Evolutionary conservation across 352 stramenopile species (phyloP), one percentile per base, ranked within the genome.

Genomic region (Globisporangium middletonii): DNA sequence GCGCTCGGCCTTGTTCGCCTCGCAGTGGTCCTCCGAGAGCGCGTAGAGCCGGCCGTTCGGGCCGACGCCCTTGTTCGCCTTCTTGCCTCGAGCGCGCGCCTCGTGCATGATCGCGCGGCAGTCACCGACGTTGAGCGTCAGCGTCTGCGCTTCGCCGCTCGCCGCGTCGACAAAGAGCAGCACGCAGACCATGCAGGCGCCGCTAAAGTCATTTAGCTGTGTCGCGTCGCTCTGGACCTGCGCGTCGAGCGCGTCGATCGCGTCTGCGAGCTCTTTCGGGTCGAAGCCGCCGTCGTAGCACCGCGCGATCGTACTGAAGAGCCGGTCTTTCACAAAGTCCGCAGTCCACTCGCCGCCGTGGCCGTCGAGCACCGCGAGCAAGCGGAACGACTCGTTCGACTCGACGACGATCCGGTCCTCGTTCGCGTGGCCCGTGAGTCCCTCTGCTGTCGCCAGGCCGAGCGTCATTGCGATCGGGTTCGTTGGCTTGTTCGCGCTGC

Each of bases 121-220:
- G 62, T 92, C 79, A 44, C 82, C 82, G n/a, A 80, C 68, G 59
- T 92, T 89, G 19, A 92, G 57, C 53, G 86, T 78, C 53, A 90
- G 66, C 46, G 73, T 75, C 52, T 75, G 71, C 19, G 76, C 59
- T 41, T 63, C 59, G 0, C 76, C 60, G 4, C 56, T 71, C 19
- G 38, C 60, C 7, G 65, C 57, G 63, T 86, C 66, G 23, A 68
- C 65, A 55, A 73, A 81, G 16, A 90, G 44, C 23, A 92, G 48
- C 11, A 89, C 64, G 5, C 67, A 78, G 13, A 85, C 60, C 38
- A 90, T 62, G 56, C 82, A 92, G 26, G 75, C 78, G n/a, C 82
- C 82, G 37, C 78, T 89, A 51, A 69, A 72, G 55, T 92, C 80
- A 37, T 69, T 53, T n/a, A 63, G 59, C 16, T 59, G 63, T 23